Percentiles rank a stretch among this genome's conserved stretches.
Evolutionary conservation across 306 rosid genomes (phyloP).

Genomic region (Trifolium fragiferum): DNA sequence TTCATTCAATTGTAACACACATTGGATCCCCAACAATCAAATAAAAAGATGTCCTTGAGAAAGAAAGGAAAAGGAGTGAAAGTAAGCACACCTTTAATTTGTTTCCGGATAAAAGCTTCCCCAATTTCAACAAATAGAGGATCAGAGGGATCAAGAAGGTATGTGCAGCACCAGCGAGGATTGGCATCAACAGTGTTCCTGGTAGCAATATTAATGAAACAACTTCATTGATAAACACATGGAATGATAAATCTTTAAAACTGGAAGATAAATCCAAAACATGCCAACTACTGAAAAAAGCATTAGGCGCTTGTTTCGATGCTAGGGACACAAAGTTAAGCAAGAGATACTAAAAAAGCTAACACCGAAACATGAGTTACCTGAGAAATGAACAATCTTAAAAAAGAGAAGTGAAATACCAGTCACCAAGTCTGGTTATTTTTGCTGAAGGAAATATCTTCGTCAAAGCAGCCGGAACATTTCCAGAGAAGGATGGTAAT

Average conservation of each 20-base stretch:
- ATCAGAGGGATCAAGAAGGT: conserved; percentile 95
- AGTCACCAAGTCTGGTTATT: conserved; percentile 91
- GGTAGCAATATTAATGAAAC: conserved; percentile 37
- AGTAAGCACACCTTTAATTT: conserved; percentile 70
- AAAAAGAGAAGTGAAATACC: conserved; percentile 56
- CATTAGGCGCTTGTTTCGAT: not conserved
- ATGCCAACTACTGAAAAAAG: conserved; percentile 12
- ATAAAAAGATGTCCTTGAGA: not conserved
- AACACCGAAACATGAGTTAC: conserved; percentile 32
- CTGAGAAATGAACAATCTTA: conserved; percentile 27
- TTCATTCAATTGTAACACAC: not conserved
- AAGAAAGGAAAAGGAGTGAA: not conserved
- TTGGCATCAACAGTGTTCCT: conserved; percentile 85
- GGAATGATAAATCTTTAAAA: conserved; percentile 28
- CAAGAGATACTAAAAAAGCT: conserved; percentile 8
- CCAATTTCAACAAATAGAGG: conserved; percentile 90
- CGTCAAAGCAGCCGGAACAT: conserved; percentile 78
- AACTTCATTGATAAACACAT: conserved; percentile 40
- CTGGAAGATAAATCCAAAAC: conserved; percentile 13
- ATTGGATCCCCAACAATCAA: not conserved
- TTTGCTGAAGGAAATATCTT: conserved; percentile 80
- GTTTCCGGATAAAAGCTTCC: conserved; percentile 75
- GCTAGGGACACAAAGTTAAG: conserved; percentile 13
- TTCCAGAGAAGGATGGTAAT: conserved; percentile 94
- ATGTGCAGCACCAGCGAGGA: conserved; percentile 91